Percentiles rank a stretch among this genome's conserved stretches.
phyloP scores from a whole-genome alignment of 257 asterid species.

The Perilla frutescens region DNA sequence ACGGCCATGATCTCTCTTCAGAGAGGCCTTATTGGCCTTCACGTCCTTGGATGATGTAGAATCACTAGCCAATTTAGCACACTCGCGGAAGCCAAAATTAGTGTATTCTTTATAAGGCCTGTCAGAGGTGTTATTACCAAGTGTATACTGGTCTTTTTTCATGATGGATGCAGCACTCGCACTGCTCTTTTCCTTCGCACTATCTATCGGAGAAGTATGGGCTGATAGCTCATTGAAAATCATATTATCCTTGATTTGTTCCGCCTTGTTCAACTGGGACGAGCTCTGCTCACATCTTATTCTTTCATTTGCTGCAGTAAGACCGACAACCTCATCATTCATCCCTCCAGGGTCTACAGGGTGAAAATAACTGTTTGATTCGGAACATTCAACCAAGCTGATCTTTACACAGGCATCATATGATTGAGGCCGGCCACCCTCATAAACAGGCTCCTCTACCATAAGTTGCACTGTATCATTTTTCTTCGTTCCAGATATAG shows the following conservation, averaged over 20 bases:
- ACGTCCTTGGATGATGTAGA: neutral
- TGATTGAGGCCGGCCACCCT: neutral
- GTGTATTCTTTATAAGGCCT: conserved; percentile 2
- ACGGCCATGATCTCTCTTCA: conserved; percentile 27
- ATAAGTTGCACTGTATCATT: neutral
- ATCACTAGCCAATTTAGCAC: conserved; percentile 1
- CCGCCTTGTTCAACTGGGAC: conserved; percentile 1
- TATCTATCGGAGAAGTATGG: neutral
- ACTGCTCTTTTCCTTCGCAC: conserved; percentile 11
- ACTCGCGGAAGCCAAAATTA: neutral
- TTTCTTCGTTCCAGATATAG: conserved; percentile 10
- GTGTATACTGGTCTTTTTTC: neutral
- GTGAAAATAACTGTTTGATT: neutral
- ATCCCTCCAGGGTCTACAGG: neutral
- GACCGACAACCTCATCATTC: conserved; percentile 7
- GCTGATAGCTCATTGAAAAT: conserved; percentile 5
- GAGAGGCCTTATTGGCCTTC: neutral
- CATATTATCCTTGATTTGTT: neutral
- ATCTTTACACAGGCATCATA: neutral
- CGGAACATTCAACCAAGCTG: neutral
- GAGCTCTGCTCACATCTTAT: neutral
- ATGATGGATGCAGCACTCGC: neutral
- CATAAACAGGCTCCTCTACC: neutral
- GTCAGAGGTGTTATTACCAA: neutral
- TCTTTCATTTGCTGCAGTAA: conserved; percentile 16